Conservation (phyloP, 176 grass and related monocot genomes). For the Oryza australiensis region DNA sequence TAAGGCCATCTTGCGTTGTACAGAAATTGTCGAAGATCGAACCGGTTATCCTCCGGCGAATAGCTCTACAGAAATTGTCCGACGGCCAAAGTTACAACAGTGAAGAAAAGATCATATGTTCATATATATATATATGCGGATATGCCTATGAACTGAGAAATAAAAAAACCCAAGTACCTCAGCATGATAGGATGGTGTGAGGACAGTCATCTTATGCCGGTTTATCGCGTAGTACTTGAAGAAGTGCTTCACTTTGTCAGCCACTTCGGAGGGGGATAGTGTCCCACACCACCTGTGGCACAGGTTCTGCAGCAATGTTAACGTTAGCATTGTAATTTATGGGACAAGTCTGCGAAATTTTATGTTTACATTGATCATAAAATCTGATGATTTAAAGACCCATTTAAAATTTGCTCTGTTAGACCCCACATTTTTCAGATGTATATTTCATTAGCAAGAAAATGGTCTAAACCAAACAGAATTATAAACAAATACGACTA, state of each 20-base stretch:
- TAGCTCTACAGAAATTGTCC: conserved; percentile 72
- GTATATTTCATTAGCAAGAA: neutral
- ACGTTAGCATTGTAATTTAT: conserved; percentile 13
- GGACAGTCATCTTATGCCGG: conserved; percentile 97
- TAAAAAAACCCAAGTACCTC: conserved; percentile 51
- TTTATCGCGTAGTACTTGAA: conserved; percentile 97
- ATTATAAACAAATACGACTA: neutral
- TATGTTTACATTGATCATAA: neutral
- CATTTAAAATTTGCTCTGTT: neutral
- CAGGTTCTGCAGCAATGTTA: conserved; percentile 66
- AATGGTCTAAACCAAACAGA: neutral
- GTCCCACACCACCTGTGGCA: conserved; percentile 85
- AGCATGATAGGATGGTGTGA: conserved; percentile 94
- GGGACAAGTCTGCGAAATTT: neutral
- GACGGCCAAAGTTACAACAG: neutral
- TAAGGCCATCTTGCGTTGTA: conserved; percentile 89
- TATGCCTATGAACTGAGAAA: neutral
- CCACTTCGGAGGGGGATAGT: conserved; percentile 82
- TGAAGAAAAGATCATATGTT: neutral
- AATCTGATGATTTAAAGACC: neutral
- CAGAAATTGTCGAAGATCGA: conserved; percentile 90
- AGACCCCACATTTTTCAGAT: neutral
- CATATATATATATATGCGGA: no score
- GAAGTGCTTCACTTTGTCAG: conserved; percentile 98
- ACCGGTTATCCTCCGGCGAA: conserved; percentile 97